Conservation (phyloP, 495 filamentous ascomycete species). For the Aspergillus kassunensis region DNA sequence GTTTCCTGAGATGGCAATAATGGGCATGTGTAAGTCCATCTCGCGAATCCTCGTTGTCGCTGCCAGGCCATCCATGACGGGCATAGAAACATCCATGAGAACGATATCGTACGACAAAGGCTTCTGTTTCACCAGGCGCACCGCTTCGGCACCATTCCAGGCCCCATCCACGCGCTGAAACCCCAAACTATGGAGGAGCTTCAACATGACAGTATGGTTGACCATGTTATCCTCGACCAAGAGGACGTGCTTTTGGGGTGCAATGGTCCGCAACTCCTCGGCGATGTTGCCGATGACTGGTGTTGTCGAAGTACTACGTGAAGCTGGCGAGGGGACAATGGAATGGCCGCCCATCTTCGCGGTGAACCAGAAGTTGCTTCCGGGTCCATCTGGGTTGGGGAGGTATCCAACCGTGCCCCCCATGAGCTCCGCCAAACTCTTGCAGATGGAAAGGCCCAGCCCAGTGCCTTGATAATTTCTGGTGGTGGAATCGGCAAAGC, state of each 20-base stretch:
- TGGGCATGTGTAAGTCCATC: constrained; percentile 45
- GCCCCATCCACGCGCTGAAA: constrained; percentile 43
- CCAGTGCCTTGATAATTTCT: constrained; percentile 78
- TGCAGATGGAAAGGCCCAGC: constrained; percentile 76
- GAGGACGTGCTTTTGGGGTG: constrained; percentile 47
- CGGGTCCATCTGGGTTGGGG: constrained; percentile 47
- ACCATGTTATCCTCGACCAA: constrained; percentile 59
- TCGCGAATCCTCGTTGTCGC: constrained; percentile 59
- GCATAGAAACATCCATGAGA: constrained; percentile 68
- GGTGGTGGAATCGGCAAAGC: constrained; percentile 75
- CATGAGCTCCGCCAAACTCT: constrained; percentile 79
- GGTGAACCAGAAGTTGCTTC: constrained; percentile 60
- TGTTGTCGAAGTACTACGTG: neutral
- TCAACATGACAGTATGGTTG: constrained; percentile 61
- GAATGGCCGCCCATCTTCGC: constrained; percentile 45
- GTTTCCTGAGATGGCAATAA: constrained; percentile 63
- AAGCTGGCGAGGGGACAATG: constrained; percentile 11
- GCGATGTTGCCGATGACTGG: neutral
- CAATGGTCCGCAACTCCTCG: constrained; percentile 26
- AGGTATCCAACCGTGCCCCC: constrained; percentile 63
- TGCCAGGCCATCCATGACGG: constrained; percentile 63
- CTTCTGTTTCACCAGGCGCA: constrained; percentile 47
- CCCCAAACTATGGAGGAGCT: constrained; percentile 54
- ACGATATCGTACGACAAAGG: constrained; percentile 51
- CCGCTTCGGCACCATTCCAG: constrained; percentile 54